These are phyloP conservation scores for Lantana camara DNA, from an alignment of 257 asterid genomes.

Conservation along the genomic window DNA sequence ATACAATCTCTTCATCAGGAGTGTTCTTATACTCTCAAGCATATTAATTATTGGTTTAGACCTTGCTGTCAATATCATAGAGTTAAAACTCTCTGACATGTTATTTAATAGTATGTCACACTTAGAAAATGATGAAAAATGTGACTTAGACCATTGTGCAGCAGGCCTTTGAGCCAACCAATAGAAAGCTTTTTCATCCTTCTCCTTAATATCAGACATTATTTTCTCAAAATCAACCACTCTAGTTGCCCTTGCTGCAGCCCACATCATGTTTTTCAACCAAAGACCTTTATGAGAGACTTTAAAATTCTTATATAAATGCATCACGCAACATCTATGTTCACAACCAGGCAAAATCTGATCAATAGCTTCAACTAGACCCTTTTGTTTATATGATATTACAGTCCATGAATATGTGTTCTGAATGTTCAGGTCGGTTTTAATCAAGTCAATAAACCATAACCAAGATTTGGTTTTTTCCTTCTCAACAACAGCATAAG, in stretches of 20 bases:
- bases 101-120: background rate
- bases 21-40: background rate
- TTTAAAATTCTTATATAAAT: background rate
- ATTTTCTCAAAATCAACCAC: background rate
- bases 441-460: background rate
- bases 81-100: background rate
- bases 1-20: background rate
- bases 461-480: too few relatives aligned
- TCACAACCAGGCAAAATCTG: background rate
- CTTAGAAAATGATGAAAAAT: background rate
- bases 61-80: background rate
- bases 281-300: background rate
- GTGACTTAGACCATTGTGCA: background rate
- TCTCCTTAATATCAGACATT: background rate
- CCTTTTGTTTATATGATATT: slow-evolving; percentile 3
- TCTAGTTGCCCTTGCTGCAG: background rate
- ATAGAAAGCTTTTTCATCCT: background rate
- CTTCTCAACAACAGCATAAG: too few relatives aligned
- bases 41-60: background rate
- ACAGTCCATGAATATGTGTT: background rate
- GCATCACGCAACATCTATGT: slow-evolving; percentile 2
- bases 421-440: background rate
- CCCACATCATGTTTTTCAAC: background rate
- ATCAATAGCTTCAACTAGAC: background rate
- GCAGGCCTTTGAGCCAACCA: background rate